Conservation (phyloP, 2,329 filamentous ascomycete genomes). For the Venturia effusa region DNA sequence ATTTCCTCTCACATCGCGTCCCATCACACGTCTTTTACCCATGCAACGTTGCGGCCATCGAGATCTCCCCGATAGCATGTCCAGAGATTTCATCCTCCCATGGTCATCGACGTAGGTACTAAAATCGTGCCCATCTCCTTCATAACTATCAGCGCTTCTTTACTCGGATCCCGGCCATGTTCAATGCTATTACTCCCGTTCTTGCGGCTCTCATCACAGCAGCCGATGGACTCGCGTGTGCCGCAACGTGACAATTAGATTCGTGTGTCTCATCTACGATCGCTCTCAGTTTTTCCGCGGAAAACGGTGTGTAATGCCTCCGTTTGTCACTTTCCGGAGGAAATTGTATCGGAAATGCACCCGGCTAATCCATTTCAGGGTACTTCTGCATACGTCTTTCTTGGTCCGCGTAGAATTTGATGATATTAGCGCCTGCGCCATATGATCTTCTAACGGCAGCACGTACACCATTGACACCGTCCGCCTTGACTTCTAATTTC, state of each 20-base stretch:
- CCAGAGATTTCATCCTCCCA: background rate
- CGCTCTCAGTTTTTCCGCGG: constrained; percentile 11
- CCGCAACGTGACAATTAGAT: constrained; percentile 20
- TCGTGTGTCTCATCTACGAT: constrained; percentile 20
- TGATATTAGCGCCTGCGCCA: constrained; percentile 22
- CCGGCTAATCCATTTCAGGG: constrained; percentile 17
- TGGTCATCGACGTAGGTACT: background rate
- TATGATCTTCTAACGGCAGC: constrained; percentile 21
- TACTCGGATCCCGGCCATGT: constrained; percentile 17
- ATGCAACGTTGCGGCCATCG: background rate
- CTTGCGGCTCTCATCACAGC: constrained; percentile 21
- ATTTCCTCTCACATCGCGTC: background rate
- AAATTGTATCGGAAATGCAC: constrained; percentile 13
- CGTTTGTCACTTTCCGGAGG: constrained; percentile 12
- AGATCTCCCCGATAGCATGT: constrained; percentile 14
- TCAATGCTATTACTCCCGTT: constrained; percentile 22
- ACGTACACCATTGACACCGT: constrained; percentile 35
- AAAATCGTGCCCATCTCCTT: background rate
- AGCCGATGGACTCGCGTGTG: constrained; percentile 20
- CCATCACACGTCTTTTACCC: background rate
- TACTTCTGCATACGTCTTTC: constrained; percentile 19
- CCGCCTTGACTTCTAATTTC: constrained; percentile 15
- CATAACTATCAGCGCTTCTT: constrained; percentile 25
- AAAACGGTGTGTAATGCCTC: background rate
- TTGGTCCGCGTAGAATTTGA: constrained; percentile 26